Evolutionary conservation across 257 asterid species (phyloP).

Genomic region (Penstemon barbatus): DNA sequence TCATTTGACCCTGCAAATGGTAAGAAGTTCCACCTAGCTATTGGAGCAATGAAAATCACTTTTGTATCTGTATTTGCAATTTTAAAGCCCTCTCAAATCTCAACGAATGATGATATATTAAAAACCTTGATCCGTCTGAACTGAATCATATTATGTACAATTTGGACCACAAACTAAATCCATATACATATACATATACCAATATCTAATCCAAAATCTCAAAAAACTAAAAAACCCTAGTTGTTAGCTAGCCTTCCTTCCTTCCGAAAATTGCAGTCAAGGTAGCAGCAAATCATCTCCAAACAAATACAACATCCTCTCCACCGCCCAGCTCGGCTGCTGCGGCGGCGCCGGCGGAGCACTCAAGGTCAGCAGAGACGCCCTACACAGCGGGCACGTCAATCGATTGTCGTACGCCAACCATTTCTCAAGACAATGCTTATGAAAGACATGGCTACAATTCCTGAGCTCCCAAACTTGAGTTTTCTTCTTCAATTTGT

Average conservation of each 20-base stretch:
- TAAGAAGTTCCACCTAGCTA: too few relatives aligned
- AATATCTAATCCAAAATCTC: not conserved
- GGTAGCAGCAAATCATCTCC: conserved; percentile 73
- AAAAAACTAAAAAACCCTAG: conserved; percentile 1
- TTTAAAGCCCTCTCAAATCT: too few relatives aligned
- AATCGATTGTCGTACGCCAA: conserved; percentile 50
- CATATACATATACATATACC: too few relatives aligned
- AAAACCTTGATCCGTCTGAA: too few relatives aligned
- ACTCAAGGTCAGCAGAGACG: conserved; percentile 38
- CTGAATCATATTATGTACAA: too few relatives aligned
- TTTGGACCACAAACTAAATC: too few relatives aligned
- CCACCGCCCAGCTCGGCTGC: conserved; percentile 80
- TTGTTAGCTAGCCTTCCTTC: not conserved
- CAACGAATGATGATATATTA: too few relatives aligned
- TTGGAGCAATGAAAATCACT: too few relatives aligned
- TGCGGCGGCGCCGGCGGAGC: conserved; percentile 31
- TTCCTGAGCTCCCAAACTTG: conserved; percentile 64
- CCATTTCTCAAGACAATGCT: conserved; percentile 67
- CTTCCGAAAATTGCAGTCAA: conserved; percentile 11
- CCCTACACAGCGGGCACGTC: conserved; percentile 71
- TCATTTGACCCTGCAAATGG: too few relatives aligned
- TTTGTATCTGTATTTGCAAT: too few relatives aligned
- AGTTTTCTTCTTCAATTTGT: conserved; percentile 46
- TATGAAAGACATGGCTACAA: conserved; percentile 78
- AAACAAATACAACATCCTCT: conserved; percentile 67